phyloP scores from a whole-genome alignment of 257 asterid species.

The Capsicum pubescens region DNA sequence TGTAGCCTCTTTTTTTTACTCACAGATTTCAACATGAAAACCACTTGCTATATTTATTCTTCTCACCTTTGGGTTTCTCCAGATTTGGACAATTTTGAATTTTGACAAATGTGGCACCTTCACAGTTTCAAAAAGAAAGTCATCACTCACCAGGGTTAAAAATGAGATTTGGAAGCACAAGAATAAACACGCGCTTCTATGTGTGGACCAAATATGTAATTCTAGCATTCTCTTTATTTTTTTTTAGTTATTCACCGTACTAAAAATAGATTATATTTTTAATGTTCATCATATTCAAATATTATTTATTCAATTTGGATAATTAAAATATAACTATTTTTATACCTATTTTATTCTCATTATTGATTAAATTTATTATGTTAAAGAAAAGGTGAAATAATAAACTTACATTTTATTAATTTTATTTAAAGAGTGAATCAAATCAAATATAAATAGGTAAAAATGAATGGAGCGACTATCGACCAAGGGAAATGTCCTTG shows the following conservation, averaged over 20 bases:
- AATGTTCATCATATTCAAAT: too few relatives aligned
- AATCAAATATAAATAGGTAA: too few relatives aligned
- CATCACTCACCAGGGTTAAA: not conserved
- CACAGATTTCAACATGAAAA: conserved; percentile 6
- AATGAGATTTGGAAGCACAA: conserved; percentile 28
- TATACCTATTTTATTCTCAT: too few relatives aligned
- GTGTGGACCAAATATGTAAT: not conserved
- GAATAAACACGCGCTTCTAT: conserved; percentile 18
- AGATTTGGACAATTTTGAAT: conserved; percentile 24
- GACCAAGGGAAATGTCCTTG: not conserved
- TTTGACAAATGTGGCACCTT: conserved; percentile 28
- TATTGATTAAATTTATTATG: too few relatives aligned
- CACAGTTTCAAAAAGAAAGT: not conserved
- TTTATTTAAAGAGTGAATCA: too few relatives aligned
- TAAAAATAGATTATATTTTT: too few relatives aligned
- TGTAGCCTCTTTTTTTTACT: not conserved
- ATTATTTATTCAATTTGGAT: too few relatives aligned
- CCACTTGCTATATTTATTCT: conserved; percentile 31
- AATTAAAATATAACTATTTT: too few relatives aligned
- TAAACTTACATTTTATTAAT: too few relatives aligned
- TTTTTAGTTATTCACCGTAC: too few relatives aligned
- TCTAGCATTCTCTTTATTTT: not conserved
- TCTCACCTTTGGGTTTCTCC: conserved; percentile 33
- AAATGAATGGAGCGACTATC: too few relatives aligned
- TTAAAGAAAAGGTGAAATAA: too few relatives aligned